Percentiles rank a stretch among this genome's conserved stretches.
Conservation (phyloP, 2,329 filamentous ascomycete species). For the Tolypocladium tropicale region DNA sequence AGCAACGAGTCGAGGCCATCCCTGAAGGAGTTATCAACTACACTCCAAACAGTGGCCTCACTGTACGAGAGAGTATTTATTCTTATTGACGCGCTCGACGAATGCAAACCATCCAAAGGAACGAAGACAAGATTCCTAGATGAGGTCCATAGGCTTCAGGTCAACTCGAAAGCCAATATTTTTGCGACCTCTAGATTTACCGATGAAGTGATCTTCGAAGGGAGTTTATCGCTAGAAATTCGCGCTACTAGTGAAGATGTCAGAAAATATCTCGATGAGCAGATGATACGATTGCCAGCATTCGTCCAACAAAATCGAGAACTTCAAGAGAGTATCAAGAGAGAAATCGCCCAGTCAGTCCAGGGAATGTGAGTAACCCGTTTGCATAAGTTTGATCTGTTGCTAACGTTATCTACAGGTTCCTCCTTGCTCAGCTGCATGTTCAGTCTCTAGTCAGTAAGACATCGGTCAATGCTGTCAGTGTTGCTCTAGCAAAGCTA, state of each 20-base stretch:
- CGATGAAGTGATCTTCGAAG: neutral
- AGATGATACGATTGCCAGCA: neutral
- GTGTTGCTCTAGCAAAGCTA: slow-evolving; percentile 18
- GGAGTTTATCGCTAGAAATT: neutral
- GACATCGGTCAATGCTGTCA: slow-evolving; percentile 20
- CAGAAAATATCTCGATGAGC: neutral
- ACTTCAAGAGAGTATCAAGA: neutral
- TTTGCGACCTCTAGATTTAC: neutral
- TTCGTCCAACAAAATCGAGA: neutral
- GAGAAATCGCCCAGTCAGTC: neutral
- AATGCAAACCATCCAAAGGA: slow-evolving; percentile 3
- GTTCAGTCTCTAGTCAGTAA: slow-evolving; percentile 9
- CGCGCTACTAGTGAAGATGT: neutral
- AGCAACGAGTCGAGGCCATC: slow-evolving; percentile 2
- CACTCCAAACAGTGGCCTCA: slow-evolving; percentile 1
- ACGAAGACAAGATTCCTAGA: neutral
- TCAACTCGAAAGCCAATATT: neutral
- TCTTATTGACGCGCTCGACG: slow-evolving; percentile 15
- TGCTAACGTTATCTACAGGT: slow-evolving; percentile 2
- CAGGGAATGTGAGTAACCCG: neutral
- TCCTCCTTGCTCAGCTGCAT: slow-evolving; percentile 10
- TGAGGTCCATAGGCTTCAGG: neutral
- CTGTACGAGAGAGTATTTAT: slow-evolving; percentile 5
- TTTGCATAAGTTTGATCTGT: neutral
- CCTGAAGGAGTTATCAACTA: neutral